Percentiles rank a stretch among this genome's conserved stretches.
phyloP scores from a whole-genome alignment of 2,329 filamentous ascomycete species.

The Thielaviopsis ethacetica region DNA sequence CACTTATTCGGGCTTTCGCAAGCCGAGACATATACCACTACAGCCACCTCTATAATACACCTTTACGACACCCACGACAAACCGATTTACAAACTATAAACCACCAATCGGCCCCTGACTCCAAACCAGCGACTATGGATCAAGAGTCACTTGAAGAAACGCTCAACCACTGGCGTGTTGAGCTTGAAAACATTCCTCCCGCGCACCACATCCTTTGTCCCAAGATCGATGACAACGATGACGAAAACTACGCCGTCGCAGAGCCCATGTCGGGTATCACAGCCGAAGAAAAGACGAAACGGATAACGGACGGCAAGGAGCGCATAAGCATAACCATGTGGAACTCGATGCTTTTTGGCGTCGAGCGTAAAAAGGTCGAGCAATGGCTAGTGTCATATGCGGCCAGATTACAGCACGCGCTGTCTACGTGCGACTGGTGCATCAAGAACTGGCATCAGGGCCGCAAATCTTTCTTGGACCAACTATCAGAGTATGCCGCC shows the following conservation, averaged over 20 bases:
- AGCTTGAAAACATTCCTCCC: constrained; percentile 26
- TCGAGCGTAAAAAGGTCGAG: constrained; percentile 42
- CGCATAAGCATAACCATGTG: constrained; percentile 48
- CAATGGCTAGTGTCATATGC: constrained; percentile 44
- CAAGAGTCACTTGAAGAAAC: constrained; percentile 22
- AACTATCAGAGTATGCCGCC: constrained; percentile 39
- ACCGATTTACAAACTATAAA: not conserved
- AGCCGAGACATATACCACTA: not conserved
- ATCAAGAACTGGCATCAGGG: constrained; percentile 59
- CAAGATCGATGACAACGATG: constrained; percentile 43
- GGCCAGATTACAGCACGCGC: constrained; percentile 36
- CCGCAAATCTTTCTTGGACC: constrained; percentile 44
- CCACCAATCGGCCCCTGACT: not conserved
- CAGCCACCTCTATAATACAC: not conserved
- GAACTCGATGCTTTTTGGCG: constrained; percentile 52
- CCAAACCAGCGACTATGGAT: constrained; percentile 19
- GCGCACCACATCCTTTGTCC: constrained; percentile 53
- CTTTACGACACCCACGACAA: not conserved
- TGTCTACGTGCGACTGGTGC: constrained; percentile 52
- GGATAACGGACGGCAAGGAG: constrained; percentile 36
- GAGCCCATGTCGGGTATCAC: constrained; percentile 34
- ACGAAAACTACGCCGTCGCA: constrained; percentile 36
- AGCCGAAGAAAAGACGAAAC: constrained; percentile 31
- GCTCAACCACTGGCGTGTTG: constrained; percentile 27
- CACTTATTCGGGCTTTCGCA: not conserved